Percentiles rank a stretch among this genome's conserved stretches.
These are phyloP conservation scores for Pseudopithomyces maydicus DNA, from an alignment of 2,329 filamentous ascomycete species.

Conservation along the genomic window DNA sequence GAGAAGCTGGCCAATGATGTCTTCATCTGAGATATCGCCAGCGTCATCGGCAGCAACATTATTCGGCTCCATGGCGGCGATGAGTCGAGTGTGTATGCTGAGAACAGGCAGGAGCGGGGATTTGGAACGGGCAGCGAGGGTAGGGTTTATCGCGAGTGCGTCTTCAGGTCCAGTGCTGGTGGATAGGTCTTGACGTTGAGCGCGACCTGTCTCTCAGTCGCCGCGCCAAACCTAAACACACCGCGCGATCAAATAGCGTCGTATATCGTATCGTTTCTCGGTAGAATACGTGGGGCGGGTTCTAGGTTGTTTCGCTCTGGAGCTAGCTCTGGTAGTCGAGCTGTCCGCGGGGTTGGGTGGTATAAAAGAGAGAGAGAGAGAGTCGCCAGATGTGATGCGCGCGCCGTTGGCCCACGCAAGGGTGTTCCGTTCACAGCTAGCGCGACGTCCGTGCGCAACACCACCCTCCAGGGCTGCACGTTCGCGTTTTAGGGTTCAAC, in stretches of 20 bases:
- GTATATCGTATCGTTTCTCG: neutral
- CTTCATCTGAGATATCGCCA: constrained; percentile 20
- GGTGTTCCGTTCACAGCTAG: neutral
- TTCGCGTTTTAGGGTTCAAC: no score
- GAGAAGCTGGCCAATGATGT: constrained; percentile 26
- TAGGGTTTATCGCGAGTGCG: neutral
- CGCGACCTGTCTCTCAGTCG: neutral
- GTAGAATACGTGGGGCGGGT: neutral
- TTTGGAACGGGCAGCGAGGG: neutral
- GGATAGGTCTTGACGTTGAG: neutral
- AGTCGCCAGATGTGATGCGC: neutral
- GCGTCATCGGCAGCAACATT: neutral
- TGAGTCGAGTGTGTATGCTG: neutral
- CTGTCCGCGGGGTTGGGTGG: constrained; percentile 22
- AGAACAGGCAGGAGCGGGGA: neutral
- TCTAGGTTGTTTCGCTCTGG: constrained; percentile 6
- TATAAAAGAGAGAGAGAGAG: constrained; percentile 23
- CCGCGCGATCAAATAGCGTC: neutral
- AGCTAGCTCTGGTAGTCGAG: constrained; percentile 13
- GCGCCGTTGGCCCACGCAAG: neutral
- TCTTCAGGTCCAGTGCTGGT: neutral
- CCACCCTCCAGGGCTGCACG: no score
- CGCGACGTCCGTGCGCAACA: no score
- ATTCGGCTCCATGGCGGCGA: constrained; percentile 23
- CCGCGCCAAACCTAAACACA: neutral